Conservation (phyloP, 2,329 filamentous ascomycete species). For the Fusarium camptoceras region DNA sequence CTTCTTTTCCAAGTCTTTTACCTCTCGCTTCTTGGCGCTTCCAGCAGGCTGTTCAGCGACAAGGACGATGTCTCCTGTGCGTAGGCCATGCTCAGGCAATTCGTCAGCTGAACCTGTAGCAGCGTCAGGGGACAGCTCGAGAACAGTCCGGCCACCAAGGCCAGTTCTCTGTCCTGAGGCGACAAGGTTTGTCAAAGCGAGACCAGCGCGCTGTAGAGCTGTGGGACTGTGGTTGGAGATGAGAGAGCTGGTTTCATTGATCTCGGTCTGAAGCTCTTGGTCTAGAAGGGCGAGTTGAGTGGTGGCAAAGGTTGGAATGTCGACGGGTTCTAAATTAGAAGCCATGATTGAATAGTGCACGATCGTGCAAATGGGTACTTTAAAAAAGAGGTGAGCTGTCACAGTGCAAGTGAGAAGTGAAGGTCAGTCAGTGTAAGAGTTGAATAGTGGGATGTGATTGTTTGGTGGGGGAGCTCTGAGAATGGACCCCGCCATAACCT, state of each 20-base stretch:
- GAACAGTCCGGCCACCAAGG: conserved; percentile 87
- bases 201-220: conserved; percentile 78
- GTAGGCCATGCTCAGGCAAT: conserved; percentile 79
- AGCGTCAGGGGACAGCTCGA: conserved; percentile 82
- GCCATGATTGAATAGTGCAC: conserved; percentile 48
- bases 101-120: conserved; percentile 67
- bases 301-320: conserved; percentile 75
- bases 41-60: conserved; percentile 81
- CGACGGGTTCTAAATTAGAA: conserved; percentile 57
- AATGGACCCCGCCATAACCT: conserved; percentile 39
- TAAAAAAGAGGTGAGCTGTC: not conserved
- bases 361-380: not conserved
- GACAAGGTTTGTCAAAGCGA: conserved; percentile 81
- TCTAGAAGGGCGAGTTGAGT: conserved; percentile 78
- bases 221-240: conserved; percentile 75
- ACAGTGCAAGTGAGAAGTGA: not conserved
- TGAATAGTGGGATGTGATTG: conserved; percentile 27
- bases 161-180: conserved; percentile 85
- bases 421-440: conserved; percentile 23
- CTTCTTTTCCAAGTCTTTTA: conserved; percentile 75
- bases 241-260: conserved; percentile 75
- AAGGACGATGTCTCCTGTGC: conserved; percentile 81
- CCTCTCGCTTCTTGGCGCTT: conserved; percentile 77
- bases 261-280: conserved; percentile 77
- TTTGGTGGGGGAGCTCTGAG: conserved; percentile 22